phyloP scores from a whole-genome alignment of 805 yeast genomes.

The Sungouiozyma ichnusensis region DNA sequence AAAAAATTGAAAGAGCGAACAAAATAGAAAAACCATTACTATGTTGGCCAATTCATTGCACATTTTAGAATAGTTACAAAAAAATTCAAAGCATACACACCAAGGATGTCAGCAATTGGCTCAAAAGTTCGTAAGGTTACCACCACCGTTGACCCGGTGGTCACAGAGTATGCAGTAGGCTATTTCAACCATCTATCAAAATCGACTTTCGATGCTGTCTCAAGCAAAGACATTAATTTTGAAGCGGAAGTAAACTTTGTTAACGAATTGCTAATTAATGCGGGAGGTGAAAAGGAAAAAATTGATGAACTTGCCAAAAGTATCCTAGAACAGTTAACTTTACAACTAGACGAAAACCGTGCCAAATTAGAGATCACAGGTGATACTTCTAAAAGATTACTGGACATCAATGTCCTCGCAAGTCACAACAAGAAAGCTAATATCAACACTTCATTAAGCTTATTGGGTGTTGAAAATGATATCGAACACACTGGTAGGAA shows the following conservation, averaged over 20 bases:
- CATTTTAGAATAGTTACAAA: too few relatives aligned
- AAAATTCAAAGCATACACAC: neutral
- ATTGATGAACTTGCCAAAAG: conserved; percentile 39
- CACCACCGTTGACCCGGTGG: conserved; percentile 76
- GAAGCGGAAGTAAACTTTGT: conserved; percentile 60
- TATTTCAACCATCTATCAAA: conserved; percentile 74
- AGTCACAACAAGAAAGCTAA: conserved; percentile 55
- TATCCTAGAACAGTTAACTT: conserved; percentile 38
- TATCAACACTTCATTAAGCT: conserved; percentile 62
- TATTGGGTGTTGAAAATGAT: conserved; percentile 76
- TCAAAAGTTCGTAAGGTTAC: conserved; percentile 75
- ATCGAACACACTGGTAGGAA: conserved; percentile 87
- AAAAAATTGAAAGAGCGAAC: too few relatives aligned
- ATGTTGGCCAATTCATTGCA: neutral
- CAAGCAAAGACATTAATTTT: conserved; percentile 61
- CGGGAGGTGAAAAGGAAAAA: conserved; percentile 64
- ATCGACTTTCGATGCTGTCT: conserved; percentile 72
- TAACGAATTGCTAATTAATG: conserved; percentile 53
- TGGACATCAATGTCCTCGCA: conserved; percentile 66
- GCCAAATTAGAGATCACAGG: conserved; percentile 71
- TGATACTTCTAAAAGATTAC: conserved; percentile 77
- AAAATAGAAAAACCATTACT: too few relatives aligned
- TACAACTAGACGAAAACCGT: conserved; percentile 53
- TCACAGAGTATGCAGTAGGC: conserved; percentile 82
- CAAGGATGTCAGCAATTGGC: conserved; percentile 31